phyloP scores from a whole-genome alignment of 805 yeast genomes.

The Metschnikowia borealis region DNA sequence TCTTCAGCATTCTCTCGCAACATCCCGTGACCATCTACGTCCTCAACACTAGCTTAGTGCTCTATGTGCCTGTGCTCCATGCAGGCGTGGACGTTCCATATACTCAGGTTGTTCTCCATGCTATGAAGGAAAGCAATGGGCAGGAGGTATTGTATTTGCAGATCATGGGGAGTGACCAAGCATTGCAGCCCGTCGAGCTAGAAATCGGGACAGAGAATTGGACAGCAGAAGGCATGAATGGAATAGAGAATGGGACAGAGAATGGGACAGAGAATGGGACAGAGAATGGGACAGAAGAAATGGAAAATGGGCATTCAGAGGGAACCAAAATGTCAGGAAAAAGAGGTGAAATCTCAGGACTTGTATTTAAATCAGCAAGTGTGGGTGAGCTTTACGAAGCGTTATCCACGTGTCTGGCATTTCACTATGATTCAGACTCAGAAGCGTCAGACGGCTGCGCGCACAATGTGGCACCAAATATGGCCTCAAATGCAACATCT shows the following conservation, averaged over 20 bases:
- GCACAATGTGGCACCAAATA: no score
- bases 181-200: background rate
- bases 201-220: no score
- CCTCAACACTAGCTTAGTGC: slow-evolving; percentile 30
- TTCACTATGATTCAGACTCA: slow-evolving; percentile 29
- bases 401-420: slow-evolving; percentile 35
- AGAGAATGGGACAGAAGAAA: no score
- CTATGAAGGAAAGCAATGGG: slow-evolving; percentile 21
- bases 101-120: slow-evolving; percentile 31
- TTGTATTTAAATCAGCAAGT: slow-evolving; percentile 8
- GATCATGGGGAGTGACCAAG: slow-evolving; percentile 11
- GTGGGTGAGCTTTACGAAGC: slow-evolving; percentile 27
- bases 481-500: no score
- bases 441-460: slow-evolving; percentile 6
- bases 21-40: slow-evolving; percentile 25
- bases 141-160: slow-evolving; percentile 28
- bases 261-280: no score
- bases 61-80: slow-evolving; percentile 24
- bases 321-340: no score
- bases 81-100: slow-evolving; percentile 35
- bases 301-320: no score
- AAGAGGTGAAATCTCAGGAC: background rate
- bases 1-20: background rate
- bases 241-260: no score
- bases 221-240: no score